phyloP scores from a whole-genome alignment of 2,329 filamentous ascomycete species.

The Cladorrhinum sp. region DNA sequence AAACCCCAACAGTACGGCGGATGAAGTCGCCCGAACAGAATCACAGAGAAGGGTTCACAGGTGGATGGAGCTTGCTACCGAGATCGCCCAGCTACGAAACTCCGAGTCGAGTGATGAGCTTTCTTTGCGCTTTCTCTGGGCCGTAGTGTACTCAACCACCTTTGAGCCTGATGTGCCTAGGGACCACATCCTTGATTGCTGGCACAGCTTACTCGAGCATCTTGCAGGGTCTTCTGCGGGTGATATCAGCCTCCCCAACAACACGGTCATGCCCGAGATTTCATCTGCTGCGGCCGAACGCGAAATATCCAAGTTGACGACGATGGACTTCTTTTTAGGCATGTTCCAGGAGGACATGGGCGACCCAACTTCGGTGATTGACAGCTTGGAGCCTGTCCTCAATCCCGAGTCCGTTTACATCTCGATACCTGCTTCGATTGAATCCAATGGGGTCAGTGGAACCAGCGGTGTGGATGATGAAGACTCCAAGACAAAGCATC shows the following conservation, averaged over 20 bases:
- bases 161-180: conserved; percentile 51
- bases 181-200: conserved; percentile 56
- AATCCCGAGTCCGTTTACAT: conserved; percentile 63
- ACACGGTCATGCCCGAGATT: conserved; percentile 82
- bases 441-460: conserved; percentile 20
- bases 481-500: conserved; percentile 24
- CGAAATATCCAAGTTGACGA: conserved; percentile 88
- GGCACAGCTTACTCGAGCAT: conserved; percentile 55
- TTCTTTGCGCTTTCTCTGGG: conserved; percentile 56
- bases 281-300: conserved; percentile 80
- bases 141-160: conserved; percentile 52
- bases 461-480: conserved; percentile 22
- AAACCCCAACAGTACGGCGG: conserved; percentile 54
- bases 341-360: conserved; percentile 81
- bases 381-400: conserved; percentile 86
- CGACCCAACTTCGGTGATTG: conserved; percentile 81
- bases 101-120: conserved; percentile 38
- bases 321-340: conserved; percentile 91
- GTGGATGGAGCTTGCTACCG: conserved; percentile 51
- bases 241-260: conserved; percentile 70
- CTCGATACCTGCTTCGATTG: conserved; percentile 20
- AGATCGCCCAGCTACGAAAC: conserved; percentile 39
- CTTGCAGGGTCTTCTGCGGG: conserved; percentile 40
- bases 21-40: conserved; percentile 46
- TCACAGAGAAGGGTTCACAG: conserved; percentile 49